Percentiles rank a stretch among this genome's conserved stretches.
Conservation (phyloP, 192 early-diverging fungal genomes). For the Rhizophagus sp. region DNA sequence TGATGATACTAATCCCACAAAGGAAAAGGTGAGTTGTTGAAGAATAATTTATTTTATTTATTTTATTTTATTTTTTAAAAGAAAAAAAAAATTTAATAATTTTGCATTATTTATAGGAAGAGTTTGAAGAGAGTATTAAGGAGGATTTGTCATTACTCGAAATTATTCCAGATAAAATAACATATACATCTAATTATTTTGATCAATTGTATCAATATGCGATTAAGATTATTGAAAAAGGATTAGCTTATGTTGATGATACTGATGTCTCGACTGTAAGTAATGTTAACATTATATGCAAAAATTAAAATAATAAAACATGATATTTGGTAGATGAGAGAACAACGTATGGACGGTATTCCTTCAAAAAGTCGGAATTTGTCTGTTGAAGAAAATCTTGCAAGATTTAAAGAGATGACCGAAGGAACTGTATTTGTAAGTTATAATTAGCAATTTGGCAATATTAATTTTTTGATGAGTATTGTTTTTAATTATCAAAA, state of each 20-base stretch:
- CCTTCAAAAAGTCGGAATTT: constrained; percentile 81
- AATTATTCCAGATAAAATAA: constrained; percentile 70
- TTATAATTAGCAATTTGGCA: not conserved
- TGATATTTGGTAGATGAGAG: constrained; percentile 68
- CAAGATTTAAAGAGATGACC: constrained; percentile 90
- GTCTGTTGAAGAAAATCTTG: constrained; percentile 89
- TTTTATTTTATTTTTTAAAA: not conserved
- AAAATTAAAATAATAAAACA: not conserved
- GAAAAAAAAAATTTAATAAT: not conserved
- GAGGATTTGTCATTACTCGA: constrained; percentile 92
- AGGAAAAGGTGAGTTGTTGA: constrained; percentile 72
- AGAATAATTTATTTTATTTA: too few relatives aligned
- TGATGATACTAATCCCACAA: constrained; percentile 97
- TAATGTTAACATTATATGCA: not conserved
- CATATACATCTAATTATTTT: constrained; percentile 96
- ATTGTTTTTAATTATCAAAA: not conserved
- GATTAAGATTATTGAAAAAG: constrained; percentile 79
- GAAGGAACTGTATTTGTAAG: constrained; percentile 75
- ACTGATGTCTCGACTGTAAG: constrained; percentile 69
- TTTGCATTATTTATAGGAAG: constrained; percentile 36
- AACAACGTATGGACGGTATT: constrained; percentile 80
- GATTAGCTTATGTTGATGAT: constrained; percentile 93
- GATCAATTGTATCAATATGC: constrained; percentile 84
- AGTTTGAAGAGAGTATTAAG: constrained; percentile 94
- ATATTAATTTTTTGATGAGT: not conserved